Conservation (phyloP, 192 early-diverging fungal genomes). For the Coemansia sp. region DNA sequence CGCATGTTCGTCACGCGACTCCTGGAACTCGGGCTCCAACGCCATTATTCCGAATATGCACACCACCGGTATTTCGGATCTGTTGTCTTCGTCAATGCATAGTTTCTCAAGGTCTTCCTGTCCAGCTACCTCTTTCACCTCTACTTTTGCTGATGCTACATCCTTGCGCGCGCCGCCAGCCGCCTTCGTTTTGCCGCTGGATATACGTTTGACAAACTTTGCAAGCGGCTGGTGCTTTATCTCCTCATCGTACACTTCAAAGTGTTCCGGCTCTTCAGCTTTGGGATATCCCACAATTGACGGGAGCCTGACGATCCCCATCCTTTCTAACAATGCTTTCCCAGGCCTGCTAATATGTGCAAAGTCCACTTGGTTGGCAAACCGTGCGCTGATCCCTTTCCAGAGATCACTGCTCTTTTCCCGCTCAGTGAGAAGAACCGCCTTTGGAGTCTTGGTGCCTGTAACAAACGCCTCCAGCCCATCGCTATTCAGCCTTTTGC, state of each 20-base stretch:
- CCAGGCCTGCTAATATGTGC: slow-evolving; percentile 68
- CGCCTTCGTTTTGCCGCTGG: slow-evolving; percentile 24
- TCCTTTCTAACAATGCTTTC: slow-evolving; percentile 53
- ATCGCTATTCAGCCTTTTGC: slow-evolving; percentile 20
- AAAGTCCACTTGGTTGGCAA: slow-evolving; percentile 66
- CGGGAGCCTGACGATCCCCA: slow-evolving; percentile 66
- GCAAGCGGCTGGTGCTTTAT: slow-evolving; percentile 63
- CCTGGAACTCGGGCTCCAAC: slow-evolving; percentile 36
- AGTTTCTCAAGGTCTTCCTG: slow-evolving; percentile 56
- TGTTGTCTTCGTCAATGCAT: slow-evolving; percentile 46
- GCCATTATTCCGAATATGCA: slow-evolving; percentile 35
- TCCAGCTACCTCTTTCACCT: slow-evolving; percentile 51
- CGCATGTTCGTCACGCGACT: slow-evolving; percentile 39
- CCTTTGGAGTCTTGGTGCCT: slow-evolving; percentile 60
- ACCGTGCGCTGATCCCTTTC: slow-evolving; percentile 82
- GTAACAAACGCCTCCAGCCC: slow-evolving; percentile 60
- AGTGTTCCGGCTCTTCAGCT: slow-evolving; percentile 30
- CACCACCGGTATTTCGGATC: slow-evolving; percentile 58
- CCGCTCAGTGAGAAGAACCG: slow-evolving; percentile 79
- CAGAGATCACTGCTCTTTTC: slow-evolving; percentile 75
- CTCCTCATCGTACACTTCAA: slow-evolving; percentile 62
- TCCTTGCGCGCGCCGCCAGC: slow-evolving; percentile 14
- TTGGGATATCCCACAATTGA: slow-evolving; percentile 67
- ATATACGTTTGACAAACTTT: slow-evolving; percentile 34
- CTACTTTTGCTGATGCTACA: neutral